These are phyloP conservation scores for Iberis amara DNA, from an alignment of 441 rosid genomes.

Conservation along the genomic window DNA sequence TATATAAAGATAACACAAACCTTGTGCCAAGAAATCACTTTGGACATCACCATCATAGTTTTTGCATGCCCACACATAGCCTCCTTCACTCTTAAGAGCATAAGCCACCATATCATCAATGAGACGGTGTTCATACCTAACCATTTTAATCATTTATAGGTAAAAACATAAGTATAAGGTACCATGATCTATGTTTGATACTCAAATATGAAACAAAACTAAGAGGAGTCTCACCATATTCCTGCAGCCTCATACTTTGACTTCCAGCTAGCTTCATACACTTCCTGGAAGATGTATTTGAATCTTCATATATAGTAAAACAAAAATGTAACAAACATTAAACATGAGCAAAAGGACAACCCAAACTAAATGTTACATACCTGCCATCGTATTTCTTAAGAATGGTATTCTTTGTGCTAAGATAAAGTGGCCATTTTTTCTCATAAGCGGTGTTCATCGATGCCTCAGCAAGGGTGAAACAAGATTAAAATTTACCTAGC, in stretches of 20 bases:
- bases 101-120: conserved; percentile 99
- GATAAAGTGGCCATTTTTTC: conserved; percentile 98
- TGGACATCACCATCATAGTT: conserved; percentile 99
- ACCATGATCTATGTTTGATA: too few species aligned
- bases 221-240: conserved; percentile 50
- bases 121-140: conserved; percentile 97
- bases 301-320: conserved; percentile 52
- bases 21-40: conserved; percentile 98
- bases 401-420: conserved; percentile 96
- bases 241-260: conserved; percentile 84
- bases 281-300: conserved; percentile 97
- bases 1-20: conserved; percentile 34
- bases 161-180: too few species aligned
- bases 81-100: conserved; percentile 93
- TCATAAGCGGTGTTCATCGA: conserved; percentile 89
- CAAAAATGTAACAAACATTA: conserved; percentile 8
- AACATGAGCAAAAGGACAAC: background rate
- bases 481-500: too few species aligned
- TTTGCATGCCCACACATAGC: conserved; percentile 97
- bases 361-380: conserved; percentile 34
- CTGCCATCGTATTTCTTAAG: conserved; percentile 99
- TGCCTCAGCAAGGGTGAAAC: conserved; percentile 94
- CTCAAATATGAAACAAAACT: background rate
- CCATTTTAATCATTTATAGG: conserved; percentile 21
- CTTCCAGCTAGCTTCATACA: conserved; percentile 84